A percentile compares a stretch with the other conserved stretches of the same genome.
Evolutionary conservation across 768 basidiomycete genomes (phyloP).

Genomic region (Termitomyces sp.): DNA sequence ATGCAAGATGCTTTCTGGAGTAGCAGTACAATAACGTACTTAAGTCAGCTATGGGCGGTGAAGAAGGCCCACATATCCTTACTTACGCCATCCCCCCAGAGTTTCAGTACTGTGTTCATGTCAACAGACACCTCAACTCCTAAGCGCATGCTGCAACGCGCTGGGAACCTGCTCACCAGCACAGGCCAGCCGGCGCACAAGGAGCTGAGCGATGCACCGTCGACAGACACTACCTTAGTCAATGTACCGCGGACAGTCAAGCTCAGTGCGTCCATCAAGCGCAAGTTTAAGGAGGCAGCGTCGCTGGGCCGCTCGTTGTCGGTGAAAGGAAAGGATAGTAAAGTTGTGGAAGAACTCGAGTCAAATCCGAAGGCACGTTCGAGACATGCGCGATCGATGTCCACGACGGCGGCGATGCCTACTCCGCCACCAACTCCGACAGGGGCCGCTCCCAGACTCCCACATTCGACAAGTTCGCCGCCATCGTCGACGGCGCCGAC

Average conservation of each 20-base stretch:
- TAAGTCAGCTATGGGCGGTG: neutral
- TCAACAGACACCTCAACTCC: conserved; percentile 5
- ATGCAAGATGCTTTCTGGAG: neutral
- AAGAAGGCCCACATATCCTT: neutral
- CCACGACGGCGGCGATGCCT: neutral
- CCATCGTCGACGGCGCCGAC: neutral
- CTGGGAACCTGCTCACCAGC: conserved; percentile 28
- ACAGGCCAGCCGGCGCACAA: conserved; percentile 21
- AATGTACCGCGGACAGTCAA: conserved; percentile 3
- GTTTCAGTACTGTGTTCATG: neutral
- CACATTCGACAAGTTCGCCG: neutral
- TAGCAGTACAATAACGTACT: neutral
- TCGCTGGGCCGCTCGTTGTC: conserved; percentile 24
- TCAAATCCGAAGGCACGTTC: neutral
- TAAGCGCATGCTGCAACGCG: conserved; percentile 28
- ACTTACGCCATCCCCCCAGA: neutral
- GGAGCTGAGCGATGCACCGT: conserved; percentile 14
- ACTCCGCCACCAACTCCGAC: conserved; percentile 9
- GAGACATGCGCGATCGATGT: conserved; percentile 7
- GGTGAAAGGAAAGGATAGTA: conserved; percentile 7
- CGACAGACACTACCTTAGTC: conserved; percentile 2
- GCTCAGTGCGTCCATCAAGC: conserved; percentile 28
- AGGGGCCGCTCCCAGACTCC: neutral
- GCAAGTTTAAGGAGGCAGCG: conserved; percentile 27
- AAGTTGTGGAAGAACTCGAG: neutral